Percentiles rank a stretch among this genome's conserved stretches.
Evolutionary conservation across 1,139 yeast genomes (phyloP).

Genomic region (Meyerozyma carpophila): DNA sequence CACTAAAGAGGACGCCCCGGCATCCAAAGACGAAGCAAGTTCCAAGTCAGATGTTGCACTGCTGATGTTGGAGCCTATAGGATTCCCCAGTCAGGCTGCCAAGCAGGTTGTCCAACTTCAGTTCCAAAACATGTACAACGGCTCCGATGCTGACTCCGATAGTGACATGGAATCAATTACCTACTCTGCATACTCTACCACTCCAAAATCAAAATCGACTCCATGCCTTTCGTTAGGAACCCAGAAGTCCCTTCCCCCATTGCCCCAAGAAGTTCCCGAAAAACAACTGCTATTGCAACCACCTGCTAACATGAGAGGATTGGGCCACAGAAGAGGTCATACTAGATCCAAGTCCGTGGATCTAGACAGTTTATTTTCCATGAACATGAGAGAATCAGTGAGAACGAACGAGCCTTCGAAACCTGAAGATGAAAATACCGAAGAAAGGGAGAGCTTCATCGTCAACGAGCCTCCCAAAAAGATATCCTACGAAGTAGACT

Average conservation of each 20-base stretch:
- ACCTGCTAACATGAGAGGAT: background rate
- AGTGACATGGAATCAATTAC: constrained; percentile 20
- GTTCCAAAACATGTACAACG: constrained; percentile 17
- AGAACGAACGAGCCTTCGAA: background rate
- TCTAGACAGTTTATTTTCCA: background rate
- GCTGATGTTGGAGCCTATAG: constrained; percentile 26
- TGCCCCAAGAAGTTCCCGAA: constrained; percentile 1
- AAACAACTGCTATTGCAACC: background rate
- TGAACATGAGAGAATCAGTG: background rate
- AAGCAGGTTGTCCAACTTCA: constrained; percentile 23
- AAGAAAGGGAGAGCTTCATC: constrained; percentile 14
- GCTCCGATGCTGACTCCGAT: constrained; percentile 24
- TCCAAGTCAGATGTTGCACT: constrained; percentile 1
- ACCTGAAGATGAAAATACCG: background rate
- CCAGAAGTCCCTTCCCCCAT: background rate
- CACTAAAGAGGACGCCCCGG: constrained; percentile 4
- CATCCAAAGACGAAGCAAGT: background rate
- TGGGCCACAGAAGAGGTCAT: background rate
- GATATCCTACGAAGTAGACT: constrained; percentile 37
- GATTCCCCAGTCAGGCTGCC: constrained; percentile 30
- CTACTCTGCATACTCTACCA: constrained; percentile 10
- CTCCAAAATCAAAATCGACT: constrained; percentile 3
- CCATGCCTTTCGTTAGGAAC: background rate
- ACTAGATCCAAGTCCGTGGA: constrained; percentile 3
- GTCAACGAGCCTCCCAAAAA: constrained; percentile 37